Evolutionary conservation across 2,329 filamentous ascomycete genomes (phyloP), one percentile per base, ranked within the genome.

Genomic region (Drechslera avenae): DNA sequence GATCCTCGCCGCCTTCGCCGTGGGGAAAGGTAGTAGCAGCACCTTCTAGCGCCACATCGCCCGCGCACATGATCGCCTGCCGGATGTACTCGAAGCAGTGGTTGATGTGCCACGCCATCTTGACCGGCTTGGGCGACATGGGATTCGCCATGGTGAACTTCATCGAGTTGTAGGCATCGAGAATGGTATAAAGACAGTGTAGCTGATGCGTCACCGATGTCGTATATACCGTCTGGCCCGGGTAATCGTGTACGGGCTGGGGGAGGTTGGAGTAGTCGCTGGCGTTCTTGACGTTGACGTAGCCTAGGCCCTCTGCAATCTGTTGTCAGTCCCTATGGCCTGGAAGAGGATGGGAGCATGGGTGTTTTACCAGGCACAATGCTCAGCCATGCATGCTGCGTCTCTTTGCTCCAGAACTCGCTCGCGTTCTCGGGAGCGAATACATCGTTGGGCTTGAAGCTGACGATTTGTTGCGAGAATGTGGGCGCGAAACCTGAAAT

Each of bases 11-110:
- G 1, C 53, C 47, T 33, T 57, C 56, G 6, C 44, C 50, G 1
- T 56, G 51, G 2, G 69, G 68, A 34, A 72, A 72, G 5, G 64
- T 69, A 9, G 67, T 71, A 17, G 62, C 66, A 4, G 66, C 65
- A 2, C 69, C 69, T 44, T 71, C 68, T 2, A 72, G 41, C 32
- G 69, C 68, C 2, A 71, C 66, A 34, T 72, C 69, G 5, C 65
- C 69, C 3, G 64, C 57, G 46, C 69, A 72, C 68, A 71, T 70
- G 21, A 72, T 62, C 1, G 64, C 65, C 40, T 72, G 69, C 14
- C 68, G 45, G 16, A 72, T 60, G 46, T 72, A 71, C 19, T 71
- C 68, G 45, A 69, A 72, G 52, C 68, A 71, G 50, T 72, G 69
- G 39, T 66, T 70, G 21, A 72, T 59, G 26, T 71, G 69, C 69